These are phyloP conservation scores for Glycine tomentella DNA, from an alignment of 306 rosid species.

Conservation along the genomic window DNA sequence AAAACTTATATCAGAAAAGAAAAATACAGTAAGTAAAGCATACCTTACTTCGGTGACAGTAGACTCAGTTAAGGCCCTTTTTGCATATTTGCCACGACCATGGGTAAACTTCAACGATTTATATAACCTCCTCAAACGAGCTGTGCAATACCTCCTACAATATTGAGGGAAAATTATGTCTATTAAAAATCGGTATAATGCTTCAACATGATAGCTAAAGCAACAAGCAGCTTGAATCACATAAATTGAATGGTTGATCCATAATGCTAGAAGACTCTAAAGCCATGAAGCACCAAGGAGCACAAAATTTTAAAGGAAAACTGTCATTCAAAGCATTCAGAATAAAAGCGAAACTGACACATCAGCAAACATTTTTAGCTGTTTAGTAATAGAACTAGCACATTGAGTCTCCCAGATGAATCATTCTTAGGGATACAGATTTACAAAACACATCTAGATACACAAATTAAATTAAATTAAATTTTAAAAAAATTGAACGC, in stretches of 20 bases:
- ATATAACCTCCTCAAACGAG: conserved; percentile 91
- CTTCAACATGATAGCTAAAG: conserved; percentile 14
- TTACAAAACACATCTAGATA: not conserved
- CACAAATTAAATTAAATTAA: no score
- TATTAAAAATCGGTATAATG: conserved; percentile 32
- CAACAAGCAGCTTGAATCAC: conserved; percentile 1
- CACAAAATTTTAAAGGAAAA: no score
- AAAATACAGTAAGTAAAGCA: not conserved
- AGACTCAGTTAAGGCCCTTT: conserved; percentile 73
- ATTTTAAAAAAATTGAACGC: no score
- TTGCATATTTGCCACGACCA: conserved; percentile 91
- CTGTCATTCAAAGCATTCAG: no score
- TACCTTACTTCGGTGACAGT: conserved; percentile 93
- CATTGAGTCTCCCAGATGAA: no score
- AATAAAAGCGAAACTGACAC: no score
- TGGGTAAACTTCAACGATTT: conserved; percentile 96
- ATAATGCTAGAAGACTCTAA: not conserved
- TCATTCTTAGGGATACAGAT: no score
- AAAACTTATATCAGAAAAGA: conserved; percentile 21
- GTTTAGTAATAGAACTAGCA: no score
- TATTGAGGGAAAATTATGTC: not conserved
- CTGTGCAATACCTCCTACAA: conserved; percentile 91
- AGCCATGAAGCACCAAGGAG: no score
- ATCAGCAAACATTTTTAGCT: no score
- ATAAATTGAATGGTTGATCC: not conserved